Evolutionary conservation across 228 moss, liverwort and hornwort genomes (phyloP), one percentile per base, ranked within the genome.

Genomic region (Sphagnum magellanicum): DNA sequence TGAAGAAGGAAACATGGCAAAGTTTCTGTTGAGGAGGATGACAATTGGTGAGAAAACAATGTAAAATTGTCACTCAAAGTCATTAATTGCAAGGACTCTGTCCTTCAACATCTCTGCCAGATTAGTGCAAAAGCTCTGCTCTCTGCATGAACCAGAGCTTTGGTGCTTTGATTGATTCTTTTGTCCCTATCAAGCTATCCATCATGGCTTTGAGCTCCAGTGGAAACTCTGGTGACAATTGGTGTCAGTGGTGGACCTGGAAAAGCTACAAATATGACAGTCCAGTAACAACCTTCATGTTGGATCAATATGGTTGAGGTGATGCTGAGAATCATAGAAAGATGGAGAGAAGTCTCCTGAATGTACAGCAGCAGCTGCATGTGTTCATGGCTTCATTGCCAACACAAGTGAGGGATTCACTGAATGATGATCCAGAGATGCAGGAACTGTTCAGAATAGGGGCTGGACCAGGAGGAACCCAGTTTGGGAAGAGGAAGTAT

Each of bases 121-220:
- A 81, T 79, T 74, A 90, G 85, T 63, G 80, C 90, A 73, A 81
- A 98, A 8, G 87, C 71, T 32, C 32, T 63, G 77, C 79, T 76
- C 98, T 87, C 78, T 93, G 93, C 98, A 94, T 92, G 70, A 94
- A 98, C 98, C 94, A 98, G 50, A 75, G 72, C 69, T 92, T 98
- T 46, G 98, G 92, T 76, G 84, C 94, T 70, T 86, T 94, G 48
- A 94, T 98, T 51, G 91, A 93, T 68, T 93, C 97, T 77, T 93
- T 97, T 5, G 90, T 87, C 66, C 97, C 97, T 66, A 86, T 88
- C 62, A 97, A 77, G 71, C 83, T 88, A 70, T 97, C 91, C 60
- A 97, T 55, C 16, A 97, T 74, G 49, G 87, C 90, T 78, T 90
- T 93, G n/a, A 97, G 80, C 68, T 93, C 93, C 49, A 70, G 66